These are phyloP conservation scores for Penicillium antarcticum DNA, from an alignment of 495 filamentous ascomycete genomes.

Conservation along the genomic window DNA sequence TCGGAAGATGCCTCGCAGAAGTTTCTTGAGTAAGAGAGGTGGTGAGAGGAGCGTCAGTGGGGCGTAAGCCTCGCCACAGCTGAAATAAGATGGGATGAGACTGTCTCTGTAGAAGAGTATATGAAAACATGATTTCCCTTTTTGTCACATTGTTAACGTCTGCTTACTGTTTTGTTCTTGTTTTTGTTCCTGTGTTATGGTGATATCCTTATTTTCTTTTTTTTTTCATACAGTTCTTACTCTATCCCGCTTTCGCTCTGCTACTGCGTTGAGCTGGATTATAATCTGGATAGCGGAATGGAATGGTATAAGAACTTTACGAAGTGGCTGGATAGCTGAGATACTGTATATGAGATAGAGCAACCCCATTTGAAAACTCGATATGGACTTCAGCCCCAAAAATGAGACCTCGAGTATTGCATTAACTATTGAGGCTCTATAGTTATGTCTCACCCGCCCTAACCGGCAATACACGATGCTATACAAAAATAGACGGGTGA, in stretches of 20 bases:
- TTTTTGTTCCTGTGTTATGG: slow-evolving; percentile 1
- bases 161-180: neutral
- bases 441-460: no score
- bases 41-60: slow-evolving; percentile 53
- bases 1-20: slow-evolving; percentile 40
- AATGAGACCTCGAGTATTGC: no score
- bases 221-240: neutral
- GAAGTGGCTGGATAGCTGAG: neutral
- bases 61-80: slow-evolving; percentile 17
- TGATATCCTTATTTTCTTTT: slow-evolving; percentile 18
- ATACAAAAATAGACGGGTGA: no score
- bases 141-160: neutral
- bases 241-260: neutral
- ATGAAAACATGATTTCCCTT: slow-evolving; percentile 12
- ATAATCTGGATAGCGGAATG: neutral
- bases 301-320: neutral
- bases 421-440: no score
- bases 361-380: no score
- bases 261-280: neutral
- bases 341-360: no score
- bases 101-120: slow-evolving; percentile 4
- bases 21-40: slow-evolving; percentile 57
- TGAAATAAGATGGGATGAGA: no score
- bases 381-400: no score
- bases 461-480: no score